A percentile compares a stretch with the other conserved stretches of the same genome.
Evolutionary conservation across 2,329 filamentous ascomycete species (phyloP).

Genomic region (Chalara sp.): DNA sequence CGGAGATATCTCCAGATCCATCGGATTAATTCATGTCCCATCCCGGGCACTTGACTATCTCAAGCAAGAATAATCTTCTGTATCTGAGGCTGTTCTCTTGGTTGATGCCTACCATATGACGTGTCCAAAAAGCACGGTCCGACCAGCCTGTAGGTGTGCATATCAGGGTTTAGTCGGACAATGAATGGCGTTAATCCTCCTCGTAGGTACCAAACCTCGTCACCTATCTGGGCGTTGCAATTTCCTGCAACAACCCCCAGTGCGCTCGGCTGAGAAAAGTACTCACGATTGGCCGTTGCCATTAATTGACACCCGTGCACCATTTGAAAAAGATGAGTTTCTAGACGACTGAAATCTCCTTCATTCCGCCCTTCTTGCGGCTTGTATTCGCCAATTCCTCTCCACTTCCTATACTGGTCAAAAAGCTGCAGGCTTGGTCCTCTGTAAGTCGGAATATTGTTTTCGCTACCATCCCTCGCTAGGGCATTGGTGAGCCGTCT

Average conservation of each 20-base stretch:
- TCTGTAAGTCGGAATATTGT: neutral
- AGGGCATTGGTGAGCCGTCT: neutral
- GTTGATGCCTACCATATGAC: too few relatives aligned
- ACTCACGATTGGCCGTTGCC: neutral
- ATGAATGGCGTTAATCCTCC: conserved; percentile 3
- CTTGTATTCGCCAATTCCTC: neutral
- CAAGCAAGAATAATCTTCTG: too few relatives aligned
- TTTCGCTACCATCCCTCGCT: neutral
- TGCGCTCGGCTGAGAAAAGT: neutral
- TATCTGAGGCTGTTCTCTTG: too few relatives aligned
- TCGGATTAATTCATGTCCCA: too few relatives aligned
- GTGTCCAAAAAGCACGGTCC: neutral
- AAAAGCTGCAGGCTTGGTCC: neutral
- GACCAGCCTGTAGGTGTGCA: neutral
- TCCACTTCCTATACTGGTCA: neutral
- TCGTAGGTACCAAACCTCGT: conserved; percentile 1
- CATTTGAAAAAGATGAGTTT: neutral
- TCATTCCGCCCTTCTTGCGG: neutral
- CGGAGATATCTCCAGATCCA: too few relatives aligned
- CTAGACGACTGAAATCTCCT: neutral
- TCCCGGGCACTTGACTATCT: too few relatives aligned
- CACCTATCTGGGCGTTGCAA: neutral
- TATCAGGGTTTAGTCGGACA: neutral
- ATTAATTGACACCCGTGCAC: conserved; percentile 6
- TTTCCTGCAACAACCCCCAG: conserved; percentile 1